These are phyloP conservation scores for Solanum virginianum DNA, from an alignment of 257 asterid species.

Conservation along the genomic window DNA sequence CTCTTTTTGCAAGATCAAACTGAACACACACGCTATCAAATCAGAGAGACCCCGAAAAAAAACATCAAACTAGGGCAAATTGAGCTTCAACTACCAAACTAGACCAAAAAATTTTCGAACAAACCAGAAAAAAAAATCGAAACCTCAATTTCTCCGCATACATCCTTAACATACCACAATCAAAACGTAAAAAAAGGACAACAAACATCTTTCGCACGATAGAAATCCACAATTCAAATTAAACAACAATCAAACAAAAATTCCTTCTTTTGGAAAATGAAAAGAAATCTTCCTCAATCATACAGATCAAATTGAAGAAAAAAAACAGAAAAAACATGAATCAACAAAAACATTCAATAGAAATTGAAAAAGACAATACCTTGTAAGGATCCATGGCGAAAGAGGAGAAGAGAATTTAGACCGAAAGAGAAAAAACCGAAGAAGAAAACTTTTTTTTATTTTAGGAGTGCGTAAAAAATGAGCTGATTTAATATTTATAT, in stretches of 20 bases:
- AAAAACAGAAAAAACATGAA: not conserved
- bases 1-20: not conserved
- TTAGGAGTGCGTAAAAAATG: not conserved
- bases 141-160: not conserved
- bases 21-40: not conserved
- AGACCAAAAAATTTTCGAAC: not conserved
- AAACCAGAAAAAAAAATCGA: not conserved
- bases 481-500: not conserved
- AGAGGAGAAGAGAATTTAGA: not conserved
- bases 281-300: not conserved
- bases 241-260: not conserved
- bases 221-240: not conserved
- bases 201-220: not conserved
- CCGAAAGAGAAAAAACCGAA: not conserved
- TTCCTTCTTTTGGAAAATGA: not conserved
- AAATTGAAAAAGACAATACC: constrained; percentile 14
- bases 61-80: not conserved
- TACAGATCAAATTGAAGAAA: not conserved
- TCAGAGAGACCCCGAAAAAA: not conserved
- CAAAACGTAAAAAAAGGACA: not conserved
- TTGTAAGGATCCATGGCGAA: constrained; percentile 61
- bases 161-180: not conserved
- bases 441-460: not conserved
- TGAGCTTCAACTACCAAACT: not conserved
- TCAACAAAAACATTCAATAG: not conserved